Evolutionary conservation across 2,329 filamentous ascomycete genomes (phyloP), one percentile per base, ranked within the genome.

Genomic region (Fusarium duplospermum): DNA sequence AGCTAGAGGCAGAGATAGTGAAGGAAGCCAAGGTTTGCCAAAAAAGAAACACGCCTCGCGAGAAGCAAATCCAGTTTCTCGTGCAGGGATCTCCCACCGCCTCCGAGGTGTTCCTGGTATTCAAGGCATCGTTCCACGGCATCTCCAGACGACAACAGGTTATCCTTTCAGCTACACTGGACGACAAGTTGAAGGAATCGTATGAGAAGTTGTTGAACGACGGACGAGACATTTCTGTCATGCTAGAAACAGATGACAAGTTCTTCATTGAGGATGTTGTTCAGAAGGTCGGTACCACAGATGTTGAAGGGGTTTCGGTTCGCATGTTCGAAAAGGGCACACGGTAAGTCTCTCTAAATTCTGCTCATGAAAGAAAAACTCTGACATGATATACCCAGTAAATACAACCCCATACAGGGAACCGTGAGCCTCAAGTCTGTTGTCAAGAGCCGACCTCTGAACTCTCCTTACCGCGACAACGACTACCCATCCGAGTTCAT

Each of bases 41-140:
- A 8, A 72, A 81, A 31, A 79, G 83, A n/a, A 85, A 86, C 58
- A 76, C 80, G 0, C 66, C 81, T 6, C 78, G 77, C 0, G 71
- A 80, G 4, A 79, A 81, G 16, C 78, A 80, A 42, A 80, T 85
- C 40, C 80, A 76, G n/a, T 86, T 85, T 35, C 77, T 83, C 3
- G 76, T 84, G 1, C 83, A 83, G 40, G 84, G 83, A 1, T 80
- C 74, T 2, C 77, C 80, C 4, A 22, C 73, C 0, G 64, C 82
- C 2, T 81, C 80, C n/a, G 77, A 86, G 3, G 76, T 82, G 0
- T 82, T 84, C 29, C 58, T 83, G 6, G 81, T 81, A 40, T 86
- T 86, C 72, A 80, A 84, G 38, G 76, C 81, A 6, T 83, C 83
- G 2, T 84, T 84, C 9, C 83, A 83, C 8, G 81, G 81, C 1